A percentile compares a stretch with the other conserved stretches of the same genome.
phyloP scores from a whole-genome alignment of 306 rosid genomes.

The Acacia crassicarpa region DNA sequence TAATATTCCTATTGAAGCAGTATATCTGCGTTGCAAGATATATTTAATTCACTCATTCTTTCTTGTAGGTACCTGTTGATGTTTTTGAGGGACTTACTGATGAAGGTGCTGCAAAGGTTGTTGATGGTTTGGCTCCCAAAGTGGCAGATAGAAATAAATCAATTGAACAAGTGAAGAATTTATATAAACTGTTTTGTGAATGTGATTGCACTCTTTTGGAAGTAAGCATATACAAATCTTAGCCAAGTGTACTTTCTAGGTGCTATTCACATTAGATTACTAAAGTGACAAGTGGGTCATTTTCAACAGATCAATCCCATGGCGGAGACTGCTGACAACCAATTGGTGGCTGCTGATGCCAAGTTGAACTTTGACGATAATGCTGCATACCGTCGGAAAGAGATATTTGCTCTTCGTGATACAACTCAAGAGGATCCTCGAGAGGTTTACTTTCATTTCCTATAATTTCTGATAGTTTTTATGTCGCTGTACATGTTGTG shows the following conservation, averaged over 20 bases:
- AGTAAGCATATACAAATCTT: constrained; percentile 56
- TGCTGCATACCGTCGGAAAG: constrained; percentile 93
- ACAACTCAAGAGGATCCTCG: constrained; percentile 98
- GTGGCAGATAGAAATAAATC: constrained; percentile 71
- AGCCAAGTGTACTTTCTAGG: constrained; percentile 18
- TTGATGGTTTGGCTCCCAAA: constrained; percentile 92
- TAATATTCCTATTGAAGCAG: constrained; percentile 1
- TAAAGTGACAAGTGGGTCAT: constrained; percentile 22
- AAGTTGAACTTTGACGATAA: constrained; percentile 96
- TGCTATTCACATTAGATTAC: background rate
- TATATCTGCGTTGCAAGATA: constrained; percentile 23
- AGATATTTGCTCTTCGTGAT: constrained; percentile 87
- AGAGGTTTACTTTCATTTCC: constrained; percentile 56
- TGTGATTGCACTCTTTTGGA: constrained; percentile 94
- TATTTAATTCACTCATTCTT: constrained; percentile 33
- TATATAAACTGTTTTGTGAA: constrained; percentile 78
- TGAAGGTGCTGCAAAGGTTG: constrained; percentile 93
- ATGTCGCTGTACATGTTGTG: constrained; percentile 2
- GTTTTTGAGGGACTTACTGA: constrained; percentile 92
- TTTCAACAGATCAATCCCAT: constrained; percentile 84
- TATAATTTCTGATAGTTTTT: background rate
- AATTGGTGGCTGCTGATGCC: constrained; percentile 99
- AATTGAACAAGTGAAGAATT: constrained; percentile 97
- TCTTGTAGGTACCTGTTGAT: constrained; percentile 83
- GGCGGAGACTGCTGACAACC: constrained; percentile 94